These are phyloP conservation scores for Gymnopilus junonius DNA, from an alignment of 768 basidiomycete genomes.

Conservation along the genomic window DNA sequence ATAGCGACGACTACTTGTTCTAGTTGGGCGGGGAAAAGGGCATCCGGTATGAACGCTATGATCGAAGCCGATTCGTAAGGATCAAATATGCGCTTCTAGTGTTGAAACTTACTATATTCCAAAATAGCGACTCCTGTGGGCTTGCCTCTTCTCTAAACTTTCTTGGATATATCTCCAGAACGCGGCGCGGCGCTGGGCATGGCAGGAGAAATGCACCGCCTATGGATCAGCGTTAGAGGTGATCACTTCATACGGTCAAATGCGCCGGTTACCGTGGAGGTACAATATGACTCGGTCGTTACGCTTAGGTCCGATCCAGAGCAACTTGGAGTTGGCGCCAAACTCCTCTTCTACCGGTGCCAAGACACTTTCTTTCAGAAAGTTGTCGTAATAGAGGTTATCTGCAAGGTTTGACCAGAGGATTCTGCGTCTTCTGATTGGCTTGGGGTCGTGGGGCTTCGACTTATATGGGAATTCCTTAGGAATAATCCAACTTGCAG, in stretches of 20 bases:
- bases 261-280: constrained; percentile 23
- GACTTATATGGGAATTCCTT: too few species aligned
- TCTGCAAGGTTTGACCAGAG: too few species aligned
- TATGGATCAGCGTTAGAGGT: background rate
- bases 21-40: constrained; percentile 39
- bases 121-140: constrained; percentile 22
- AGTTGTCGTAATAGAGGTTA: constrained; percentile 21
- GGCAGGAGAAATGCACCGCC: constrained; percentile 22
- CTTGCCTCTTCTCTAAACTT: constrained; percentile 14
- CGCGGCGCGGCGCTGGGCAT: constrained; percentile 9
- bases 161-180: constrained; percentile 29
- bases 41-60: constrained; percentile 37
- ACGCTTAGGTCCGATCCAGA: constrained; percentile 32
- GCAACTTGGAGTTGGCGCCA: constrained; percentile 24
- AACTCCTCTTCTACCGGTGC: constrained; percentile 4
- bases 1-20: constrained; percentile 34
- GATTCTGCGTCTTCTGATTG: too few species aligned
- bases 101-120: constrained; percentile 20
- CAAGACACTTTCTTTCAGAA: constrained; percentile 3
- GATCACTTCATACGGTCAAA: background rate
- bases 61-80: background rate
- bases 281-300: constrained; percentile 29
- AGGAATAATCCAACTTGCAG: too few species aligned
- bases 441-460: too few species aligned
- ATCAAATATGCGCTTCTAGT: background rate